A percentile compares a stretch with the other conserved stretches of the same genome.
phyloP scores from a whole-genome alignment of 2,329 filamentous ascomycete genomes.

The Trichoderma atrobrunneum region DNA sequence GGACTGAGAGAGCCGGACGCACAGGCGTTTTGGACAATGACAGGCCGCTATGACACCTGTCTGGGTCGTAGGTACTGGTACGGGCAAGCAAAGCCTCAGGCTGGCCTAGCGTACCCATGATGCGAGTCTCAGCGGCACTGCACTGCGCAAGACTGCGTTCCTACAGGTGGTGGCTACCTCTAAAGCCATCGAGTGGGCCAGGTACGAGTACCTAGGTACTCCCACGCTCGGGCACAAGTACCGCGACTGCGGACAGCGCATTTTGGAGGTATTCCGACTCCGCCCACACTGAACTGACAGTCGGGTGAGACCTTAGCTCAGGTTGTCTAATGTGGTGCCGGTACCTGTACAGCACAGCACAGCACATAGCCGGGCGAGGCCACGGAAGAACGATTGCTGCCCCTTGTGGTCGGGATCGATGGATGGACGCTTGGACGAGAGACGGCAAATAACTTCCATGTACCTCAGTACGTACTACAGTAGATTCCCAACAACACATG shows the following conservation, averaged over 20 bases:
- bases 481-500: not conserved
- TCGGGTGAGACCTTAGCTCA: not conserved
- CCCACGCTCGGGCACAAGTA: conserved; percentile 1
- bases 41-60: not conserved
- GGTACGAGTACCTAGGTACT: not conserved
- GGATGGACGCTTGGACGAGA: not conserved
- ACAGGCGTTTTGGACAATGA: not conserved
- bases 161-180: not conserved
- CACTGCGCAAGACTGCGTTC: not conserved
- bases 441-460: not conserved
- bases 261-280: not conserved
- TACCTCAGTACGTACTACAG: too few relatives aligned
- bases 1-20: not conserved
- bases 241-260: not conserved
- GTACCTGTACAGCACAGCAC: not conserved
- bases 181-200: not conserved
- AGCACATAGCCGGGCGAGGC: not conserved
- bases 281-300: not conserved
- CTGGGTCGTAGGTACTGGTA: not conserved
- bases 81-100: not conserved
- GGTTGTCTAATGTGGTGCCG: not conserved
- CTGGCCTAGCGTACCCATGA: not conserved
- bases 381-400: not conserved
- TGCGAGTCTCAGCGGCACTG: not conserved
- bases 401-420: not conserved